A percentile compares a stretch with the other conserved stretches of the same genome.
Evolutionary conservation across 345 rosid genomes (phyloP).

Genomic region (Pugionium cornutum): DNA sequence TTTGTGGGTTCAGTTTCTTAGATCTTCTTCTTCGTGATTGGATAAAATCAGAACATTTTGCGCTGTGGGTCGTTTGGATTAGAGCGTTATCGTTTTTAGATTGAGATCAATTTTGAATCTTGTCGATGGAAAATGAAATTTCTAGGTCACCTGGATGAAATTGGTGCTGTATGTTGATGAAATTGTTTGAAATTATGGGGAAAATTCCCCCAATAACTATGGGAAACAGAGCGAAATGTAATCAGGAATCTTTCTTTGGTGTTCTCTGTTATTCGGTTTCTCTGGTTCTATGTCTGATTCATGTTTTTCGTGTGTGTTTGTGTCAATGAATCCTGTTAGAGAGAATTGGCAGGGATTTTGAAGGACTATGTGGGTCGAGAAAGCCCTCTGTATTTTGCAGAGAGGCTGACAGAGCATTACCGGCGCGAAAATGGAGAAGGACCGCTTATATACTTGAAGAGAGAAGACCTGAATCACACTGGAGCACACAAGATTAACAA

Average conservation of each 20-base stretch:
- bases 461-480: constrained; percentile 94
- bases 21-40: not conserved
- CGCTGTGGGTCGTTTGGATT: too few species aligned
- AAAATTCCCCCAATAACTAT: too few species aligned
- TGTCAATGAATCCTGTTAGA: constrained; percentile 39
- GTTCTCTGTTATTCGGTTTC: too few species aligned
- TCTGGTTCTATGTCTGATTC: too few species aligned
- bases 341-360: constrained; percentile 68
- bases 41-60: too few species aligned
- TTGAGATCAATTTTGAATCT: too few species aligned
- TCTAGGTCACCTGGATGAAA: too few species aligned
- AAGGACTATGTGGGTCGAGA: constrained; percentile 93
- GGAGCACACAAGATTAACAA: constrained; percentile 97
- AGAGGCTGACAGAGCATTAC: constrained; percentile 86
- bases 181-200: too few species aligned
- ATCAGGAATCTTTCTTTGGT: not conserved
- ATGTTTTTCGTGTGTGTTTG: not conserved
- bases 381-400: constrained; percentile 88
- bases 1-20: constrained; percentile 21
- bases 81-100: too few species aligned
- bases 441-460: constrained; percentile 75
- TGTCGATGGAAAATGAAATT: too few species aligned
- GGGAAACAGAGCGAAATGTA: not conserved
- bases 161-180: too few species aligned
- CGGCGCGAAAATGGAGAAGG: constrained; percentile 76